phyloP scores from a whole-genome alignment of 805 yeast species.

The Zygosaccharomyces bailii region DNA sequence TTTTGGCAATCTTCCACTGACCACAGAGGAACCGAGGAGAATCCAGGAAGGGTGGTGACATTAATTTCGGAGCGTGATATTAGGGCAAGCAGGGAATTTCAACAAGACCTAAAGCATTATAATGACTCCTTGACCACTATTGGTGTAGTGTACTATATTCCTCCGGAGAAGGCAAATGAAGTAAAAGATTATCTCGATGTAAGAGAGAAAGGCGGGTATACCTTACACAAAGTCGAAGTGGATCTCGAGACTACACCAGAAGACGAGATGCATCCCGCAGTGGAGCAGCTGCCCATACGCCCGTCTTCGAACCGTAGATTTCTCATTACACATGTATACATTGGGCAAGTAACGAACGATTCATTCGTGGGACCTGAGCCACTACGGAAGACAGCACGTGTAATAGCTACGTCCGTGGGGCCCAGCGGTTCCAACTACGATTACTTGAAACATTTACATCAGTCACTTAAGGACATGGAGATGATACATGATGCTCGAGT shows the following conservation, averaged over 20 bases:
- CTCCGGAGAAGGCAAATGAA: slow-evolving; percentile 54
- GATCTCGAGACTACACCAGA: slow-evolving; percentile 38
- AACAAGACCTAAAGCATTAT: slow-evolving; percentile 39
- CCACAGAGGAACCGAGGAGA: slow-evolving; percentile 81
- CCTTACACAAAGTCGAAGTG: slow-evolving; percentile 64
- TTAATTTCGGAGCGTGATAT: slow-evolving; percentile 60
- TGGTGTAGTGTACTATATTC: slow-evolving; percentile 84
- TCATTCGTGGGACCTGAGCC: slow-evolving; percentile 85
- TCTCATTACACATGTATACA: slow-evolving; percentile 64
- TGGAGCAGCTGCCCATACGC: slow-evolving; percentile 33
- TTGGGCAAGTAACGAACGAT: slow-evolving; percentile 75
- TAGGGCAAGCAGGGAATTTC: slow-evolving; percentile 39
- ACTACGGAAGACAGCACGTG: slow-evolving; percentile 53
- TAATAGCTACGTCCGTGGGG: slow-evolving; percentile 57
- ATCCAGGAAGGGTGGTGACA: slow-evolving; percentile 90
- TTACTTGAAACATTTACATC: slow-evolving; percentile 55
- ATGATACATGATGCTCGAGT: slow-evolving; percentile 18
- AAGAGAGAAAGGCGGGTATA: slow-evolving; percentile 87
- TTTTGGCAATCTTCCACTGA: slow-evolving; percentile 92
- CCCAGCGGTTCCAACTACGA: slow-evolving; percentile 81
- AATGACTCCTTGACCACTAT: slow-evolving; percentile 51
- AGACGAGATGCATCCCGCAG: slow-evolving; percentile 20
- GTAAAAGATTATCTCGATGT: slow-evolving; percentile 70
- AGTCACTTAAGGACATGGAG: slow-evolving; percentile 43
- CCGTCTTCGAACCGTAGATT: slow-evolving; percentile 38